Percentiles rank a stretch among this genome's conserved stretches.
phyloP scores from a whole-genome alignment of 768 basidiomycete genomes.

The Auricularia heimuer region DNA sequence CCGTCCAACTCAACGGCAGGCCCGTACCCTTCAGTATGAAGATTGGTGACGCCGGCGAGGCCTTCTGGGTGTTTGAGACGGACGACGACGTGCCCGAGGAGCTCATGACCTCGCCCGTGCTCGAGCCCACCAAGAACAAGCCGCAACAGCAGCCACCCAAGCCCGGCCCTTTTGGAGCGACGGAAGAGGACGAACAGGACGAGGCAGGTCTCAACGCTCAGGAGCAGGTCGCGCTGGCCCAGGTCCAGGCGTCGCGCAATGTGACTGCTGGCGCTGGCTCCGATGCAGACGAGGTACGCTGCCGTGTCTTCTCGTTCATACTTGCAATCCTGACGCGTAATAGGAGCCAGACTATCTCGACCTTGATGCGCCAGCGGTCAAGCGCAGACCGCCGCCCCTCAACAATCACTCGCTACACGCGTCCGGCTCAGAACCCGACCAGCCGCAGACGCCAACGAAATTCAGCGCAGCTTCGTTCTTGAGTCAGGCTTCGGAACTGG shows the following conservation, averaged over 20 bases:
- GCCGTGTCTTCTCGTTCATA: background rate
- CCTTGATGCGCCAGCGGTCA: slow-evolving; percentile 42
- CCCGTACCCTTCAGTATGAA: slow-evolving; percentile 94
- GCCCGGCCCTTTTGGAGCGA: slow-evolving; percentile 12
- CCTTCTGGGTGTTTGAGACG: slow-evolving; percentile 97
- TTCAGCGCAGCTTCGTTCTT: slow-evolving; percentile 11
- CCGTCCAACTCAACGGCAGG: slow-evolving; percentile 76
- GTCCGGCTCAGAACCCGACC: background rate
- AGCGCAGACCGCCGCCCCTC: slow-evolving; percentile 5
- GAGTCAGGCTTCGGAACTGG: slow-evolving; percentile 17
- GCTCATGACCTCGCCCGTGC: slow-evolving; percentile 86
- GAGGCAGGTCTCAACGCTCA: slow-evolving; percentile 23
- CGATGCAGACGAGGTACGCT: background rate
- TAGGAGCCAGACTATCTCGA: slow-evolving; percentile 78
- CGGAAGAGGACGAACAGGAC: slow-evolving; percentile 16
- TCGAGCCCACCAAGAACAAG: slow-evolving; percentile 36
- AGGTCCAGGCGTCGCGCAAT: background rate
- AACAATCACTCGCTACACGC: background rate
- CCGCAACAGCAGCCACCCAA: slow-evolving; percentile 36
- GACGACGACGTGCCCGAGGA: slow-evolving; percentile 89
- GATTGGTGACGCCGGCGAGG: slow-evolving; percentile 97
- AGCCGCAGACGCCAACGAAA: background rate
- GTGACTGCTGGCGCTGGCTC: background rate
- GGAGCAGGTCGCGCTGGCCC: slow-evolving; percentile 15
- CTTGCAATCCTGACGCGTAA: background rate